A percentile compares a stretch with the other conserved stretches of the same genome.
phyloP scores from a whole-genome alignment of 2,329 filamentous ascomycete species.

The Fusarium bulbicola region DNA sequence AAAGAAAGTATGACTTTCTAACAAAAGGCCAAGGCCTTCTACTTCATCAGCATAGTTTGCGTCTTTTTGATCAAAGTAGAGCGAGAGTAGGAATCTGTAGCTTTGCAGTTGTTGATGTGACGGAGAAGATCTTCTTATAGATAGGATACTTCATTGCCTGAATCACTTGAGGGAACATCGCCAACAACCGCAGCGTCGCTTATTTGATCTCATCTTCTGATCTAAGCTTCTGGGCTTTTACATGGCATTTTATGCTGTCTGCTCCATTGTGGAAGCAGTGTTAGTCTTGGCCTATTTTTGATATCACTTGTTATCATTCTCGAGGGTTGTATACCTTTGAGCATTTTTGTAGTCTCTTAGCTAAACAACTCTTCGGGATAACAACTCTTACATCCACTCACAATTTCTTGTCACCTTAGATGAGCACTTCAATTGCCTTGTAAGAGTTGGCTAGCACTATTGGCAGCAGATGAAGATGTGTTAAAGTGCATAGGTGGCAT shows the following conservation, averaged over 20 bases:
- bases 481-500: background rate
- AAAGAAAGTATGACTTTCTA: no score
- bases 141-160: no score
- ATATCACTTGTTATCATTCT: background rate
- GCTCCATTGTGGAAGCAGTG: background rate
- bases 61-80: no score
- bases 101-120: background rate
- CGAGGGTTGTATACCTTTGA: background rate
- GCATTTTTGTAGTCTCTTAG: background rate
- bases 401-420: no score
- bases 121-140: background rate
- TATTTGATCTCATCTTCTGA: rapidly evolving
- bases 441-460: background rate
- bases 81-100: rapidly evolving
- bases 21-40: rapidly evolving
- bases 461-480: rapidly evolving
- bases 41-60: background rate
- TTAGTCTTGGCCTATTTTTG: no score
- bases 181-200: rapidly evolving
- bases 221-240: background rate
- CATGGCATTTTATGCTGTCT: background rate
- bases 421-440: background rate
- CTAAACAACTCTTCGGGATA: rapidly evolving
- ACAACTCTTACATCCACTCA: background rate
- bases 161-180: background rate